Conservation (phyloP, 306 rosid genomes). For the Leucaena leucocephala region DNA sequence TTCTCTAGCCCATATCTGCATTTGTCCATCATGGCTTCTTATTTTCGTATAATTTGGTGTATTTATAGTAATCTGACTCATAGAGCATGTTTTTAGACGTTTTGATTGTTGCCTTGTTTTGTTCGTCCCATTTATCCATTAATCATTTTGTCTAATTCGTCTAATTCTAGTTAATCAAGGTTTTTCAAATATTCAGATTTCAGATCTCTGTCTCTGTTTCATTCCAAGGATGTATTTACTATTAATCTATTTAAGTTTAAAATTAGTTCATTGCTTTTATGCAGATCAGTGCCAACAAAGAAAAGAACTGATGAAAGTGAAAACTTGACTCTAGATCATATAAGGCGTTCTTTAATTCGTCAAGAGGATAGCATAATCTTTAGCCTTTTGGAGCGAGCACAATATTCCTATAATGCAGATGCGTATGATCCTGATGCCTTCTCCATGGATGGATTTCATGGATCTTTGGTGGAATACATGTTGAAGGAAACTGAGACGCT, state of each 20-base stretch:
- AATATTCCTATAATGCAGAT: conserved; percentile 68
- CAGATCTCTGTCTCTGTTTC: conserved; percentile 5
- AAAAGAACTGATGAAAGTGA: conserved; percentile 75
- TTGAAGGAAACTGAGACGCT: conserved; percentile 87
- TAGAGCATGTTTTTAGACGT: not conserved
- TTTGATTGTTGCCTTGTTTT: not conserved
- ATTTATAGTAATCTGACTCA: not conserved
- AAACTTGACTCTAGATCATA: conserved; percentile 74
- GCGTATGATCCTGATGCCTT: conserved; percentile 72
- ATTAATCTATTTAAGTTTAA: conserved; percentile 30
- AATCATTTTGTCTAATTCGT: too few relatives aligned
- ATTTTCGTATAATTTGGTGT: not conserved
- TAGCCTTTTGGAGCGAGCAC: conserved; percentile 83
- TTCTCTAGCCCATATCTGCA: not conserved
- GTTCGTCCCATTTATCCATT: conserved; percentile 7
- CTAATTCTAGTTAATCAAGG: not conserved
- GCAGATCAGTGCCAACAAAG: conserved; percentile 63
- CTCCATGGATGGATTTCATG: conserved; percentile 71
- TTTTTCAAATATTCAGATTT: not conserved
- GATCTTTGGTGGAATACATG: conserved; percentile 81
- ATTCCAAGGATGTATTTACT: conserved; percentile 26
- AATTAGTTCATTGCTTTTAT: conserved; percentile 26
- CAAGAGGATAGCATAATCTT: conserved; percentile 95
- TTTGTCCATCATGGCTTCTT: not conserved
- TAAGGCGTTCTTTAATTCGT: conserved; percentile 70